Evolutionary conservation across 129 eudicot genomes (phyloP).

Genomic region (Escallonia rubra): DNA sequence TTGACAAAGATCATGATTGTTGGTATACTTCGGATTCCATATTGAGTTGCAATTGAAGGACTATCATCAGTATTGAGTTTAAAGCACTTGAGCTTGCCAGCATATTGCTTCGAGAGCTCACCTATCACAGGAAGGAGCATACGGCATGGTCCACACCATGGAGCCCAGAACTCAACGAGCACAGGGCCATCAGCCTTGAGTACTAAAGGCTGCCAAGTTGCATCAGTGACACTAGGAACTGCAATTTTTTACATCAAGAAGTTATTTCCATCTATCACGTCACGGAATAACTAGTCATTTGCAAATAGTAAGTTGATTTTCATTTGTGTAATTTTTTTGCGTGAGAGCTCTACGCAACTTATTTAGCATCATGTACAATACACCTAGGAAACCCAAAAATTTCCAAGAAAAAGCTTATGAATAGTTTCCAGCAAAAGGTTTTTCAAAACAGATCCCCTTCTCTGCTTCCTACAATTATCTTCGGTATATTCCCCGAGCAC

Average conservation of each 20-base stretch:
- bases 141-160: slow-evolving; percentile 50
- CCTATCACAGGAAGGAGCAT: slow-evolving; percentile 49
- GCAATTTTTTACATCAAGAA: slow-evolving; percentile 10
- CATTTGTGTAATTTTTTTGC: too few species aligned
- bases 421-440: too few species aligned
- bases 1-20: slow-evolving; percentile 48
- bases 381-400: too few species aligned
- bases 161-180: slow-evolving; percentile 65
- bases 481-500: too few species aligned
- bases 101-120: slow-evolving; percentile 46
- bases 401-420: too few species aligned
- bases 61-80: slow-evolving; percentile 52
- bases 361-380: too few species aligned
- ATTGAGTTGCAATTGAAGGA: slow-evolving; percentile 43
- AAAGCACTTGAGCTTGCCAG: slow-evolving; percentile 33
- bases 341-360: too few species aligned
- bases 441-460: too few species aligned
- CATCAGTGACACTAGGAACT: slow-evolving; percentile 55
- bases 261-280: neutral
- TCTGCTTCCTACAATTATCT: too few species aligned
- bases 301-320: too few species aligned
- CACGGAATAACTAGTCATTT: too few species aligned
- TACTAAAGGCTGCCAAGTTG: slow-evolving; percentile 61
- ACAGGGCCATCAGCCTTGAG: slow-evolving; percentile 40
- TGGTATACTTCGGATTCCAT: slow-evolving; percentile 53